phyloP scores from a whole-genome alignment of 2,329 filamentous ascomycete genomes.

The Neonectria hederae region DNA sequence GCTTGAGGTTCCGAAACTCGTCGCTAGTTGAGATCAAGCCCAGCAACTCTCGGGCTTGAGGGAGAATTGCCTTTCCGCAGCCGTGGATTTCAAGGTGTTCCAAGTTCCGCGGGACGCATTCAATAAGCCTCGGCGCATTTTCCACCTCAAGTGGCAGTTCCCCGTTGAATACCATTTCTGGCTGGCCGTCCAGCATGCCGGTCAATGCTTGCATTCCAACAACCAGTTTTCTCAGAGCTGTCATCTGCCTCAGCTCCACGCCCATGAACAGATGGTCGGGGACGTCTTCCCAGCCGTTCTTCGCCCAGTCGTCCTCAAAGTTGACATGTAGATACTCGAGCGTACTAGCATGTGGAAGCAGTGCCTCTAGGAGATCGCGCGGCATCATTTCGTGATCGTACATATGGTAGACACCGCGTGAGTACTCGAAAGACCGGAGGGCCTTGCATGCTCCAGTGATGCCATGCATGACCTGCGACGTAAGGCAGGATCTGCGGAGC shows the following conservation, averaged over 20 bases:
- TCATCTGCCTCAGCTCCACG: constrained; percentile 1
- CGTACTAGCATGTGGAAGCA: constrained; percentile 10
- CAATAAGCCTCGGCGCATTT: background rate
- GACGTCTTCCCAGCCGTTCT: background rate
- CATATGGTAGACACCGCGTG: background rate
- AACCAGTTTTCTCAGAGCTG: background rate
- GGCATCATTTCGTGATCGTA: constrained; percentile 10
- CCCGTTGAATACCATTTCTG: background rate
- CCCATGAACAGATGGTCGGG: constrained; percentile 7
- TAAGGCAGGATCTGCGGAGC: background rate
- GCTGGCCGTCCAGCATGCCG: background rate
- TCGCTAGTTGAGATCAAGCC: background rate
- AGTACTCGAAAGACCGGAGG: constrained; percentile 9
- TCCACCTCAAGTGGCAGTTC: background rate
- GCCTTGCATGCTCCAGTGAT: constrained; percentile 12
- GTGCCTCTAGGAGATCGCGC: constrained; percentile 11
- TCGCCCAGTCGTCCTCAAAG: constrained; percentile 16
- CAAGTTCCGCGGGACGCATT: constrained; percentile 19
- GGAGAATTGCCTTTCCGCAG: constrained; percentile 13
- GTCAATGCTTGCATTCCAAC: constrained; percentile 3
- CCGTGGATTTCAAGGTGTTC: constrained; percentile 21
- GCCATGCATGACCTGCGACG: background rate
- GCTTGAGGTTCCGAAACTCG: background rate
- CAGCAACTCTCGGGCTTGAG: constrained; percentile 19
- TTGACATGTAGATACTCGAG: constrained; percentile 23